A percentile compares a stretch with the other conserved stretches of the same genome.
Conservation (phyloP, 306 rosid species). For the Cicer judaicum region DNA sequence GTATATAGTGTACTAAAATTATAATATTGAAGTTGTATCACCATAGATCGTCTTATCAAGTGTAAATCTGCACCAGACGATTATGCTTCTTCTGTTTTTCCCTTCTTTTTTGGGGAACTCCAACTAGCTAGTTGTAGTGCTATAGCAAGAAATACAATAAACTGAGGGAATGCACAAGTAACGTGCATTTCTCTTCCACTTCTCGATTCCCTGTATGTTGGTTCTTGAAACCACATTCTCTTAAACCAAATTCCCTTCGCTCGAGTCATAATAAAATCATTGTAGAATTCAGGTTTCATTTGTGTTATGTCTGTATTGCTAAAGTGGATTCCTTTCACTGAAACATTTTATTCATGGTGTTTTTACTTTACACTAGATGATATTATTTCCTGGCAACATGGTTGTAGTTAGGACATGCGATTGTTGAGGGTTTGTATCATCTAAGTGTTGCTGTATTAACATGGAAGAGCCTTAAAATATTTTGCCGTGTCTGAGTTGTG, state of each 20-base stretch:
- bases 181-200: slow-evolving; percentile 39
- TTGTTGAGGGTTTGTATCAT: slow-evolving; percentile 31
- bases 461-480: slow-evolving; percentile 22
- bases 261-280: slow-evolving; percentile 42
- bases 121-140: slow-evolving; percentile 48
- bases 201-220: not conserved
- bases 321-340: slow-evolving; percentile 17
- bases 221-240: slow-evolving; percentile 27
- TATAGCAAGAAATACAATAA: slow-evolving; percentile 45
- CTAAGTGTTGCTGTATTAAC: slow-evolving; percentile 15
- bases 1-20: slow-evolving; percentile 49
- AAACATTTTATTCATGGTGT: not conserved
- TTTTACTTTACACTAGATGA: not conserved
- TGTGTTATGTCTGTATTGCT: slow-evolving; percentile 35
- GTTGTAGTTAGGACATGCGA: slow-evolving; percentile 7
- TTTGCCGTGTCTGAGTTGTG: not conserved
- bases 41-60: slow-evolving; percentile 52
- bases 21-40: slow-evolving; percentile 52
- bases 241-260: slow-evolving; percentile 7
- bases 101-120: slow-evolving; percentile 41
- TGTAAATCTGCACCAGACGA: slow-evolving; percentile 62
- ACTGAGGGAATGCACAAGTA: slow-evolving; percentile 27
- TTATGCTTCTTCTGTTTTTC: slow-evolving; percentile 41
- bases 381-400: slow-evolving; percentile 26
- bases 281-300: slow-evolving; percentile 26